Evolutionary conservation across 495 filamentous ascomycete genomes (phyloP).

Genomic region (Terfezia claveryi): DNA sequence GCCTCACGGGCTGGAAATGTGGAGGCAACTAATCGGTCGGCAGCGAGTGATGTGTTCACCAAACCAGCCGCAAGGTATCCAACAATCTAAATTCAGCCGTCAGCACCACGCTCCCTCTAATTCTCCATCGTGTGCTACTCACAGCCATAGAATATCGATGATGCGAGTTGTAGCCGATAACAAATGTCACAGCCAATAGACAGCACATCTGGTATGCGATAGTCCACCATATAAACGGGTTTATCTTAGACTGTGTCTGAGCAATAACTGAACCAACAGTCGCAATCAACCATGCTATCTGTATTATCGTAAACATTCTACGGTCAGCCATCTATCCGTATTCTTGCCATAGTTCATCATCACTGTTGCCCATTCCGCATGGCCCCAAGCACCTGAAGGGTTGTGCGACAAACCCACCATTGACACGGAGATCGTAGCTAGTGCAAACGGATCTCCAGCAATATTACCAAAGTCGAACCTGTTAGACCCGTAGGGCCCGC

Average conservation of each 20-base stretch:
- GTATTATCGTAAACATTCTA: neutral
- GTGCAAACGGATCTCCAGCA: slow-evolving; percentile 85
- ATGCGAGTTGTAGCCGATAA: slow-evolving; percentile 59
- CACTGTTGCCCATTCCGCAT: slow-evolving; percentile 1
- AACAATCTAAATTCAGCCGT: slow-evolving; percentile 33
- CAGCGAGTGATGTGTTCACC: slow-evolving; percentile 60
- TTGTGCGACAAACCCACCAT: slow-evolving; percentile 38
- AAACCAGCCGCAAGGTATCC: slow-evolving; percentile 67
- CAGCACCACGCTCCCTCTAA: slow-evolving; percentile 1
- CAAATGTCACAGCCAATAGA: slow-evolving; percentile 55
- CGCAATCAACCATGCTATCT: slow-evolving; percentile 89
- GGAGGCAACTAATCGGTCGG: slow-evolving; percentile 60
- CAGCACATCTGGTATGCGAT: slow-evolving; percentile 64
- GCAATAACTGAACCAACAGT: slow-evolving; percentile 70
- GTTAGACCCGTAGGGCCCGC: slow-evolving; percentile 28
- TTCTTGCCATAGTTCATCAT: neutral
- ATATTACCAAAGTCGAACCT: slow-evolving; percentile 67
- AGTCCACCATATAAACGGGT: slow-evolving; percentile 79
- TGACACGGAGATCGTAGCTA: slow-evolving; percentile 82
- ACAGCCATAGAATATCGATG: slow-evolving; percentile 78
- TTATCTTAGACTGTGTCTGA: slow-evolving; percentile 28
- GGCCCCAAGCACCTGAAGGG: neutral
- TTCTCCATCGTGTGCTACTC: slow-evolving; percentile 17
- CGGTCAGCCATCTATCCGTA: neutral
- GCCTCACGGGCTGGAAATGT: slow-evolving; percentile 53